A percentile compares a stretch with the other conserved stretches of the same genome.
Evolutionary conservation across 2,329 filamentous ascomycete species (phyloP).

Genomic region (Tolypocladium ophioglossoides): DNA sequence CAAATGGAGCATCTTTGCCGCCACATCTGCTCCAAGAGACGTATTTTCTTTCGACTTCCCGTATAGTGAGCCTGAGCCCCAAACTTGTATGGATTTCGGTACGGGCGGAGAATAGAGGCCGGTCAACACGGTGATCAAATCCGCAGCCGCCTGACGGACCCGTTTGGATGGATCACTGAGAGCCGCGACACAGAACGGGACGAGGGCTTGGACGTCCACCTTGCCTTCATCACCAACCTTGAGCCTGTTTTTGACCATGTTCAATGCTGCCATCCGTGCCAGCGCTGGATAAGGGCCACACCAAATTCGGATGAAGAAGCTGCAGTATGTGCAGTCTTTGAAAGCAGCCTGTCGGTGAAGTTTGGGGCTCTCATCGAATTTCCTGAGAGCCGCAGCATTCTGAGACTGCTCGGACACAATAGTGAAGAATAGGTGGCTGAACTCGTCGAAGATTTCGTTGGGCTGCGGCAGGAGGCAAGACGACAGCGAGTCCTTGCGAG

Average conservation of each 20-base stretch:
- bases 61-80: slow-evolving; percentile 59
- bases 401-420: slow-evolving; percentile 35
- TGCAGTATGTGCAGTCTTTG: slow-evolving; percentile 56
- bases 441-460: slow-evolving; percentile 43
- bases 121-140: slow-evolving; percentile 49
- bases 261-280: slow-evolving; percentile 59
- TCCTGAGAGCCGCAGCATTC: slow-evolving; percentile 26
- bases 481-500: slow-evolving; percentile 25
- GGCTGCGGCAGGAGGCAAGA: slow-evolving; percentile 43
- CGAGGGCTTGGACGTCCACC: slow-evolving; percentile 62
- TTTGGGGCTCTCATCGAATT: slow-evolving; percentile 44
- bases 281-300: slow-evolving; percentile 59
- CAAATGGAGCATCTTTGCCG: slow-evolving; percentile 50
- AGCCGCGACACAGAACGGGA: slow-evolving; percentile 72
- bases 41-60: slow-evolving; percentile 34
- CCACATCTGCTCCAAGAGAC: slow-evolving; percentile 48
- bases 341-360: slow-evolving; percentile 44
- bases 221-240: slow-evolving; percentile 36
- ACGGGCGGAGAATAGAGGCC: slow-evolving; percentile 30
- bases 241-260: slow-evolving; percentile 48
- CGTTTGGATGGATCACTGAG: slow-evolving; percentile 66
- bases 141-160: slow-evolving; percentile 65
- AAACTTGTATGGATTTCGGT: slow-evolving; percentile 33
- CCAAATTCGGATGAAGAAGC: slow-evolving; percentile 68
- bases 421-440: slow-evolving; percentile 48